Conservation (phyloP, 768 basidiomycete genomes). For the Infundibulicybe gibba region DNA sequence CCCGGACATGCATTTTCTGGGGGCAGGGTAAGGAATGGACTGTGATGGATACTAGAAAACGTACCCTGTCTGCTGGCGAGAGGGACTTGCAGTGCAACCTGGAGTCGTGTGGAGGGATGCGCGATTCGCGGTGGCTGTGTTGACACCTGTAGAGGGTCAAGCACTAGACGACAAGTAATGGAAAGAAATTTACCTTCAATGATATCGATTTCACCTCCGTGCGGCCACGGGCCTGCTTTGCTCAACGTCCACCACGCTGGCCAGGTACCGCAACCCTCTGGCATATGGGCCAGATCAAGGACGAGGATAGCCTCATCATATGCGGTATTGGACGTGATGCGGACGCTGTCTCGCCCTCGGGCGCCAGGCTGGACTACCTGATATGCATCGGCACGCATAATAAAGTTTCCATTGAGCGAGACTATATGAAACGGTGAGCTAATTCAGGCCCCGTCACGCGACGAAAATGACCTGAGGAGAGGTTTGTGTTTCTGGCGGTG, state of each 20-base stretch:
- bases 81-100: conserved; percentile 39
- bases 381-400: conserved; percentile 53
- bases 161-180: too few relatives aligned
- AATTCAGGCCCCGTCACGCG: background rate
- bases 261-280: conserved; percentile 57
- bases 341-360: conserved; percentile 54
- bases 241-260: conserved; percentile 64
- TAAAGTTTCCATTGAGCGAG: conserved; percentile 31
- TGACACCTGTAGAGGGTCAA: conserved; percentile 50
- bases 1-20: conserved; percentile 30
- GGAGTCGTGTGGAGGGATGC: conserved; percentile 53
- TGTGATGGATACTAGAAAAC: conserved; percentile 6
- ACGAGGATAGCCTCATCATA: conserved; percentile 46
- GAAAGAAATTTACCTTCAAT: conserved; percentile 43
- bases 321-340: conserved; percentile 42
- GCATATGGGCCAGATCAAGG: conserved; percentile 58
- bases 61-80: conserved; percentile 46
- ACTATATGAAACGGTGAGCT: background rate
- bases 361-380: conserved; percentile 28
- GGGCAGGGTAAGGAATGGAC: conserved; percentile 1
- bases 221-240: conserved; percentile 50
- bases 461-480: conserved; percentile 40
- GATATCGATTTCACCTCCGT: conserved; percentile 60
- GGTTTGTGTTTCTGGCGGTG: conserved; percentile 36
- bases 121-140: conserved; percentile 39